A percentile compares a stretch with the other conserved stretches of the same genome.
phyloP scores from a whole-genome alignment of 2,329 filamentous ascomycete genomes.

The Davidsoniella australis region DNA sequence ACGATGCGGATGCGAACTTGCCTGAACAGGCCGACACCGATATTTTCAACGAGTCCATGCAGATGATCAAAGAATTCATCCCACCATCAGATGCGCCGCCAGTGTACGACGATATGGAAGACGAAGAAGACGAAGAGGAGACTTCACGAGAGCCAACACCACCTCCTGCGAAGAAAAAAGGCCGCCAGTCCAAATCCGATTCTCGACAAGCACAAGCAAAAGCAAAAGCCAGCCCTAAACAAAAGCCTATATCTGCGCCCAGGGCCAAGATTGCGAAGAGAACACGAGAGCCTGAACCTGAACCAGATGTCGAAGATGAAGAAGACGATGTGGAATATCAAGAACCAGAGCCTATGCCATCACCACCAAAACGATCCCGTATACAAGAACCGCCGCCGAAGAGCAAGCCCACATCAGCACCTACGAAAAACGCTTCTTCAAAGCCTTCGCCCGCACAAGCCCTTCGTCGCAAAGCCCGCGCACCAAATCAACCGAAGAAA shows the following conservation, averaged over 20 bases:
- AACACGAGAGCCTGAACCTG: neutral
- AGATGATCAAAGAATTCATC: slow-evolving; percentile 21
- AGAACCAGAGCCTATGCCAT: neutral
- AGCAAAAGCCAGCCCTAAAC: neutral
- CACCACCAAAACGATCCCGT: neutral
- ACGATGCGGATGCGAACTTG: slow-evolving; percentile 16
- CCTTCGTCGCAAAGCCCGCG: neutral
- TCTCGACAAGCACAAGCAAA: no score
- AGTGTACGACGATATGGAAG: slow-evolving; percentile 16
- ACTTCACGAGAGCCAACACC: slow-evolving; percentile 9
- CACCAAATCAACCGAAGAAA: slow-evolving; percentile 1
- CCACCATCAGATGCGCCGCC: slow-evolving; percentile 14
- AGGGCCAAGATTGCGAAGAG: neutral
- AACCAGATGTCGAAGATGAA: neutral
- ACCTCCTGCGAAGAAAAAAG: neutral
- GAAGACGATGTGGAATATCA: neutral
- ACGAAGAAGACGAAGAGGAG: slow-evolving; percentile 17
- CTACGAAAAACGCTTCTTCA: neutral
- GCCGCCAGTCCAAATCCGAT: no score
- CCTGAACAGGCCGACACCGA: slow-evolving; percentile 14
- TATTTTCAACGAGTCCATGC: slow-evolving; percentile 26
- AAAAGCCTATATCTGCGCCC: neutral
- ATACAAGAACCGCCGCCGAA: neutral
- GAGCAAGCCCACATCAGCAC: neutral
- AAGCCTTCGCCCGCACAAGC: slow-evolving; percentile 9